Conservation (phyloP, 129 eudicot species). For the Escallonia rubra region DNA sequence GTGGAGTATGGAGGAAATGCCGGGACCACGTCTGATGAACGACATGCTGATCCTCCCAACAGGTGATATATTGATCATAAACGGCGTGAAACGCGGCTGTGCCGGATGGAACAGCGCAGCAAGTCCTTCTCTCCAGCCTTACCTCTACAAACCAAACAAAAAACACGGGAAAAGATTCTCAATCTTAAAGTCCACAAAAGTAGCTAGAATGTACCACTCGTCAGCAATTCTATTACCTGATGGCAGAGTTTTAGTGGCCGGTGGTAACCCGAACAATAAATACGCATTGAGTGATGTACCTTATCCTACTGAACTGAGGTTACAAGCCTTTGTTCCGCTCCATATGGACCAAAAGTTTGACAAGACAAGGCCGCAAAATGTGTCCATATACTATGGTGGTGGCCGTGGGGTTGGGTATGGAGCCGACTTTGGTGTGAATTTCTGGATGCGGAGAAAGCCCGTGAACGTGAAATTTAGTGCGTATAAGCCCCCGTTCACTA, state of each 20-base stretch:
- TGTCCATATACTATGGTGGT: conserved; percentile 20
- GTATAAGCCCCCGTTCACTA: conserved; percentile 62
- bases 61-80: conserved; percentile 51
- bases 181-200: conserved; percentile 27
- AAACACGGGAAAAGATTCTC: conserved; percentile 29
- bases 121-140: conserved; percentile 41
- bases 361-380: conserved; percentile 38
- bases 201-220: conserved; percentile 71
- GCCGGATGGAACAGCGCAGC: conserved; percentile 50
- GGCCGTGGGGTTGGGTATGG: conserved; percentile 33
- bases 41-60: conserved; percentile 74
- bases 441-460: conserved; percentile 12
- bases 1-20: conserved; percentile 78
- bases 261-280: conserved; percentile 52
- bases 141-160: conserved; percentile 45
- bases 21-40: conserved; percentile 46
- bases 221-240: conserved; percentile 54
- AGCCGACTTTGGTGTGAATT: conserved; percentile 29
- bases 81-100: conserved; percentile 56
- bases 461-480: conserved; percentile 29
- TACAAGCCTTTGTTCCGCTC: conserved; percentile 55
- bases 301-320: conserved; percentile 65
- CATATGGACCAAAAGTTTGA: conserved; percentile 30
- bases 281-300: conserved; percentile 33
- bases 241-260: conserved; percentile 62